These are phyloP conservation scores for Xylaria scruposa DNA, from an alignment of 495 filamentous ascomycete species.

Conservation along the genomic window DNA sequence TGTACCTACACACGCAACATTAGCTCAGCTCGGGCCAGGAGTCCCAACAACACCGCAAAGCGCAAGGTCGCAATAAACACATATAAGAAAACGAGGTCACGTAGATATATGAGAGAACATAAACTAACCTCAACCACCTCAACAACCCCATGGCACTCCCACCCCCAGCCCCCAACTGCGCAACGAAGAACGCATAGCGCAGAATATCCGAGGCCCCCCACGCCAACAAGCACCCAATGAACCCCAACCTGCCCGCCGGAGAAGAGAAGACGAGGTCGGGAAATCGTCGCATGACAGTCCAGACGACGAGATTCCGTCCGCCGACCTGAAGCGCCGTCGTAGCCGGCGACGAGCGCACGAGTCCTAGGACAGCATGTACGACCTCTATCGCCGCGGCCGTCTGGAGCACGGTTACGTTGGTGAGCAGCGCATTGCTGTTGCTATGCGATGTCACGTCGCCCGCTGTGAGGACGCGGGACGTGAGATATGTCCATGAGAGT, in stretches of 20 bases:
- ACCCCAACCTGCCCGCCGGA: neutral
- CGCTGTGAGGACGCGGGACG: constrained; percentile 2
- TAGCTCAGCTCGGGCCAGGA: neutral
- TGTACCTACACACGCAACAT: constrained; percentile 17
- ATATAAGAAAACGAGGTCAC: too few species aligned
- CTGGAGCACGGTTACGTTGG: neutral
- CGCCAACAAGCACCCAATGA: constrained; percentile 9
- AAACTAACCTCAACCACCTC: constrained; percentile 21
- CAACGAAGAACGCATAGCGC: constrained; percentile 11
- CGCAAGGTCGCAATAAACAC: neutral
- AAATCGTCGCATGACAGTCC: constrained; percentile 24
- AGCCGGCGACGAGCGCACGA: constrained; percentile 14
- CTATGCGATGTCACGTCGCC: neutral
- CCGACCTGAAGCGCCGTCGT: constrained; percentile 26
- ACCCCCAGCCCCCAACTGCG: neutral
- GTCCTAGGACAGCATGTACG: neutral
- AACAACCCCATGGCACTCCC: neutral
- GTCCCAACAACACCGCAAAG: neutral
- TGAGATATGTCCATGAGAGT: constrained; percentile 14
- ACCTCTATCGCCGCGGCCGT: constrained; percentile 17
- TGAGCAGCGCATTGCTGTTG: neutral
- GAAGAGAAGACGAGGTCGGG: neutral
- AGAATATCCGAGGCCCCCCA: neutral
- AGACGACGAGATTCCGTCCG: constrained; percentile 25
- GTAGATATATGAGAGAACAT: neutral